A percentile compares a stretch with the other conserved stretches of the same genome.
Conservation (phyloP, 495 filamentous ascomycete species). For the Aspergillus haitiensis region DNA sequence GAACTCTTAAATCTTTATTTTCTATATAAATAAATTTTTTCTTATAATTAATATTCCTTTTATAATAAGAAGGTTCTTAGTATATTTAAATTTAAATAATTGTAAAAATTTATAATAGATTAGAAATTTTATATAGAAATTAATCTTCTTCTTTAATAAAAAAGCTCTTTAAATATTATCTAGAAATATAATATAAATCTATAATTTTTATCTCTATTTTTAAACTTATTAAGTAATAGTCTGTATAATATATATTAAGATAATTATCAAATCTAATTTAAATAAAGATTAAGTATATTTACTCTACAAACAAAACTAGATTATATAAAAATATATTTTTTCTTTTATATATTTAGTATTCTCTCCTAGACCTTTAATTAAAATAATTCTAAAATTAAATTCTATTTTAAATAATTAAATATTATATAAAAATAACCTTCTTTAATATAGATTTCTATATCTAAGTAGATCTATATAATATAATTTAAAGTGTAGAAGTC, state of each 20-base stretch:
- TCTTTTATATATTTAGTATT: neutral
- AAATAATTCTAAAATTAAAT: neutral
- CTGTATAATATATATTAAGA: neutral
- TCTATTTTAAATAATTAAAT: neutral
- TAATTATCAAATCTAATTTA: neutral
- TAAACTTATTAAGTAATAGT: neutral
- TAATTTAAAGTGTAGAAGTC: neutral
- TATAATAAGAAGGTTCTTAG: constrained; percentile 4
- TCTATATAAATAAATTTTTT: constrained; percentile 6
- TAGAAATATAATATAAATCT: constrained; percentile 1
- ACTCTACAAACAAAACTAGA: neutral
- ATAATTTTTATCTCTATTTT: neutral
- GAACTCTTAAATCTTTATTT: neutral
- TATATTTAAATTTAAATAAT: constrained; percentile 7
- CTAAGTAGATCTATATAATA: constrained; percentile 7
- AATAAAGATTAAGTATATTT: constrained; percentile 2
- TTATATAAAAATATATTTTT: neutral
- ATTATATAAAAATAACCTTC: neutral
- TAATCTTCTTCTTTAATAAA: neutral
- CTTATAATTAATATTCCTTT: constrained; percentile 1
- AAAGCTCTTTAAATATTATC: constrained; percentile 3
- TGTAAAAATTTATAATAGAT: constrained; percentile 1
- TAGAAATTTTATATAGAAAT: constrained; percentile 5
- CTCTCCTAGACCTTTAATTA: neutral
- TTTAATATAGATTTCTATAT: constrained; percentile 5